Base-by-base conservation (phyloP, 192 early-diverging fungal genomes). In the Coemansia pectinata region DNA sequence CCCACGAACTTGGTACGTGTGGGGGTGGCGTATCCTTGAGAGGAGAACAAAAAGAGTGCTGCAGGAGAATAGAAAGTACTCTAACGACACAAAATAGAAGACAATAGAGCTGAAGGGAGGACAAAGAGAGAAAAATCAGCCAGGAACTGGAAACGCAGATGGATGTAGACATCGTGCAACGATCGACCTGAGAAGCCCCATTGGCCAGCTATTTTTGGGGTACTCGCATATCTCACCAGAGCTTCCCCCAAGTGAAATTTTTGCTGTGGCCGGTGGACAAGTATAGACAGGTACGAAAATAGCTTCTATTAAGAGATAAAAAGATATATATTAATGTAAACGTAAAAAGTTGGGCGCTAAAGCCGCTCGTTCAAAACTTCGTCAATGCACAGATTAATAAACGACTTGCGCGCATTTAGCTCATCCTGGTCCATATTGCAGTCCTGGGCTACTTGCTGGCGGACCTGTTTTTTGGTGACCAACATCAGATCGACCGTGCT, bases 381-480 rank as follows among this genome's bases (percentile, higher is more conserved):
- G 53, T 80, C 96, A 65, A 98, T 97, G 66, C 88, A 91, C 38
- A 85, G 77, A 79, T 97, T 97, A 80, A 98, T 98, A 48, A 90
- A 91, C 27, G 91, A 90, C 86, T 97, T 98, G 74, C 89, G 85
- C 38, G 86, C 77, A 14, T 79, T 90, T 83, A 99, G 83, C 70
- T 99, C 97, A 53, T 80, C 82, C 70, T 80, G 78, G 64, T 80
- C 78, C 69, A 92, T 86, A 21, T 89, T 91, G 85, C 97, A 97
- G 62, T 89, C 77, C 31, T 85, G 85, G 14, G 90, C 87, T 25
- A 99, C 79, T 68, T 95, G 88, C 74, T 96, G 92, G 62, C 97
- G 92, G 27, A 99, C 95, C 88, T 94, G 92, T 79, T 98, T 98
- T 87, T 99, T 98, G 45, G 98, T 99, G 59, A 99, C 91, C 21